A percentile compares a stretch with the other conserved stretches of the same genome.
Evolutionary conservation across 164 flowering plant species (phyloP).

Genomic region (Akebia trifoliata): DNA sequence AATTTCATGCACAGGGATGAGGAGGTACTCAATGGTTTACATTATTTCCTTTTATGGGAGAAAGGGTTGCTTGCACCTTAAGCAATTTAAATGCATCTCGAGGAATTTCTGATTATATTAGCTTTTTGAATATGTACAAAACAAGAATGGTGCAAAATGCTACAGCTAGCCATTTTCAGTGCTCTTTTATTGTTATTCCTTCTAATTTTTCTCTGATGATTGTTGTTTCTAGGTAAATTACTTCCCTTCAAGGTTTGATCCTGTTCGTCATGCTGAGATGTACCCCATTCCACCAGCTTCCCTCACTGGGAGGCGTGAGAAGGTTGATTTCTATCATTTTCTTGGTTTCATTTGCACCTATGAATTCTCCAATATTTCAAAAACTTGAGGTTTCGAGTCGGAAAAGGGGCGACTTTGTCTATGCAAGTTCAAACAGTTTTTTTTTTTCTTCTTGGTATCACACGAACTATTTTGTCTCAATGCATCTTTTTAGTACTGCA

Average conservation of each 20-base stretch:
- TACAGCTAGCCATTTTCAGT: neutral
- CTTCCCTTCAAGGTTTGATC: constrained; percentile 93
- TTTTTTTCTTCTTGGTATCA: too few relatives aligned
- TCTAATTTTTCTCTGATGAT: neutral
- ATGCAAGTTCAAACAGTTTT: too few relatives aligned
- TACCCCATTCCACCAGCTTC: constrained; percentile 60
- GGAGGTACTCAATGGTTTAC: constrained; percentile 53
- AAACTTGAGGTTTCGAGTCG: neutral
- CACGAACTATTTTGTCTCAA: too few relatives aligned
- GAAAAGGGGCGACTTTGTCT: neutral
- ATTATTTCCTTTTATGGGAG: neutral
- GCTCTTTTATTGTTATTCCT: neutral
- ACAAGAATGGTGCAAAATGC: neutral
- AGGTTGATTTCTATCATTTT: constrained; percentile 37
- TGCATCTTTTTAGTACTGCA: too few relatives aligned
- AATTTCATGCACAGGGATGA: constrained; percentile 99
- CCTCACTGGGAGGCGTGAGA: constrained; percentile 67
- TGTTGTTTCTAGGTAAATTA: constrained; percentile 60
- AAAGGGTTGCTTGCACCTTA: neutral
- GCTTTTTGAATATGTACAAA: neutral
- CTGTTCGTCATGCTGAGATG: constrained; percentile 81
- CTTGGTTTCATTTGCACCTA: neutral
- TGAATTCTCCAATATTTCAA: too few relatives aligned
- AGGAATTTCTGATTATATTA: neutral
- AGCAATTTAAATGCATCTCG: neutral